Conservation (phyloP, 2,329 filamentous ascomycete genomes). For the Hypoxylon sp. region DNA sequence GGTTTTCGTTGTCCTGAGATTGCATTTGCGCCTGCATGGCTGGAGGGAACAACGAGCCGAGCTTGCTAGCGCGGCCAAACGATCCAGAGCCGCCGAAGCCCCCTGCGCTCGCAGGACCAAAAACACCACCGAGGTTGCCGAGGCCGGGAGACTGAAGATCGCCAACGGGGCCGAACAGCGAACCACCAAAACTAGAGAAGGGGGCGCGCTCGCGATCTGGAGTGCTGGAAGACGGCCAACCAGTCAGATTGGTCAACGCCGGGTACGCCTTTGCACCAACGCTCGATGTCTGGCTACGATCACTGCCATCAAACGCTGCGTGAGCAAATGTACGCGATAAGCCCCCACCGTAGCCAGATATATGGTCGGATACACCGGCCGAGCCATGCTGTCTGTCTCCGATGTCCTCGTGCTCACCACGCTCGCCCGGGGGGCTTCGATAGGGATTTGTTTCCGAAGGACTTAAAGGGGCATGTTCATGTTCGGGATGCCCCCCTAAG, state of each 20-base stretch:
- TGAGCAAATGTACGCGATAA: slow-evolving; percentile 62
- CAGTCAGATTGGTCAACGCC: slow-evolving; percentile 71
- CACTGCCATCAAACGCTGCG: slow-evolving; percentile 77
- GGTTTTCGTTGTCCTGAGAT: slow-evolving; percentile 73
- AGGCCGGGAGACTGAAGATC: slow-evolving; percentile 84
- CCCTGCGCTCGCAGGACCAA: slow-evolving; percentile 73
- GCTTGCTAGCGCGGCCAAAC: slow-evolving; percentile 82
- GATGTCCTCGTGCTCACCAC: slow-evolving; percentile 72
- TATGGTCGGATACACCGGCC: slow-evolving; percentile 67
- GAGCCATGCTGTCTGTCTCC: slow-evolving; percentile 66
- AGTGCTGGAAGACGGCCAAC: slow-evolving; percentile 76
- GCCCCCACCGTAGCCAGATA: slow-evolving; percentile 60
- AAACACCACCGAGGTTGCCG: slow-evolving; percentile 77
- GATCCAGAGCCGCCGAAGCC: slow-evolving; percentile 73
- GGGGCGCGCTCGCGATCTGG: slow-evolving; percentile 74
- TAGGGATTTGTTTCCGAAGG: slow-evolving; percentile 97
- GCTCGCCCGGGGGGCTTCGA: slow-evolving; percentile 87
- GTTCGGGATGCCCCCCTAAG: slow-evolving; percentile 70
- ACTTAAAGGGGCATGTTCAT: slow-evolving; percentile 81
- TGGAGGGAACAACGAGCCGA: slow-evolving; percentile 88
- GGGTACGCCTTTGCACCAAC: slow-evolving; percentile 83
- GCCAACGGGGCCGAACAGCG: slow-evolving; percentile 81
- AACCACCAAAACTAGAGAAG: slow-evolving; percentile 79
- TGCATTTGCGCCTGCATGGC: slow-evolving; percentile 95
- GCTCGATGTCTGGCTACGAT: slow-evolving; percentile 94